Evolutionary conservation across 495 filamentous ascomycete species (phyloP), one percentile per base, ranked within the genome.

Genomic region (Hypomontagnella monticulosa): DNA sequence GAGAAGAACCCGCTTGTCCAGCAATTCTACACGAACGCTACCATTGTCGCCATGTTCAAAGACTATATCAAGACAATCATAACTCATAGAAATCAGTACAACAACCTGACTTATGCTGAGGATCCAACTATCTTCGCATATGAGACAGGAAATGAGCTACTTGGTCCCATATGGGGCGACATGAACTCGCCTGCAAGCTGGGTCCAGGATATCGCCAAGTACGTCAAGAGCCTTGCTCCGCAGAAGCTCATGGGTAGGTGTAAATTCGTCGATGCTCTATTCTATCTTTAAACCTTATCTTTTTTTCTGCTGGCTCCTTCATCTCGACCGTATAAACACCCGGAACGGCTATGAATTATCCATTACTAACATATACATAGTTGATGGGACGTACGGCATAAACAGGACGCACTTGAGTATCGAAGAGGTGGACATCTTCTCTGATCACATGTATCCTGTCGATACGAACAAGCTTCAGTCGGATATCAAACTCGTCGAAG

Each of bases 101-200:
- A 79, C n/a, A 82, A 83, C 34, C 71, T 85, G 3, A 81, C 79
- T 0, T 86, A 83, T 46, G 83, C 83, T 19, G 75, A 83, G 44
- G 83, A 86, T 57, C 81, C 84, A 0, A 86, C 82, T 0, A 85
- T 86, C 44, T 82, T 84, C 55, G 82, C 79, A 11, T 83, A 82
- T 56, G 82, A 85, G 69, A 84, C 81, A 0, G 82, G 84, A 6
- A 85, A 86, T 65, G 84, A 86, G 67, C 77, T 86, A 16, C 70
- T 74, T 9, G 84, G 82, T 4, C 74, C 80, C 5, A 50, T 76
- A 8, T 85, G 78, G 74, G 77, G 77, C 18, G 83, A 84, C 65
- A 80, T 76, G 76, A 65, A 84, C 57, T 80, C 81, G 1, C 83
- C 84, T 1, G 71, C 68, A 1, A 67, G 68, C 8, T 86, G 84